Base-by-base conservation (phyloP, 1,139 yeast species). In the Debaryomycetaceae sp. region DNA sequence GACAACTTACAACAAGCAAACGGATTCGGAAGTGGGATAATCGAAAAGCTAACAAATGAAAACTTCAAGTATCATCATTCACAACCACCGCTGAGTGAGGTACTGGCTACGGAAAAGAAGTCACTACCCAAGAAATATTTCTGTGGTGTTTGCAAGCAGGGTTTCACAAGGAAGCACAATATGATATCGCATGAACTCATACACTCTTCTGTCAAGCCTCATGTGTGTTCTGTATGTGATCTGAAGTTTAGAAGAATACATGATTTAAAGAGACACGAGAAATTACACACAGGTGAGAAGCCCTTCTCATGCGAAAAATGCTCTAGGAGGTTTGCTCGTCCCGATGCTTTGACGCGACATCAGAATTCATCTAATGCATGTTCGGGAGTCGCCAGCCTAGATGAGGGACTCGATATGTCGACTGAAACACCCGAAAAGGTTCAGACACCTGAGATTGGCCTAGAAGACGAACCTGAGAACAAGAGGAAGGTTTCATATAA, bases 271-370 rank as follows among this genome's bases (percentile, higher is more conserved):
- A 72, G 96, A 39, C 96, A 87, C 57, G 80, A 79, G 50, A 84
- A 83, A 59, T 69, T 84, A 34, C 96, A 87, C 57, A 79, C 90
- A 0, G 93, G 93, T 36, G 89, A 81, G 53, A 82, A 80, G 58
- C 91, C 93, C 1, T 84, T 68, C 58, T 64, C 62, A 33, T 87
- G 95, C 62, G 67, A 64, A 7, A 68, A 69, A 44, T 87, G 96
- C 62, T 78, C 80, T 11, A 72, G 87, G 41, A 68, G 75, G 42
- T 87, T 87, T 66, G 89, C 95, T 1, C 68, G 96, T 27, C 83
- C 84, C 1, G 96, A 87, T 61, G 91, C 95, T 0, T 69, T 87
- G 34, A 76, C 82, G 3, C 70, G 96, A 44, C 88, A 80, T 59
- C 67, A 76, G 55, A 80, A 81, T 43, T 64, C 72, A 1, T 68